Evolutionary conservation across 208 protist species (phyloP), one percentile per base, ranked within the genome.

Genomic region (Leishmania martiniquensis): DNA sequence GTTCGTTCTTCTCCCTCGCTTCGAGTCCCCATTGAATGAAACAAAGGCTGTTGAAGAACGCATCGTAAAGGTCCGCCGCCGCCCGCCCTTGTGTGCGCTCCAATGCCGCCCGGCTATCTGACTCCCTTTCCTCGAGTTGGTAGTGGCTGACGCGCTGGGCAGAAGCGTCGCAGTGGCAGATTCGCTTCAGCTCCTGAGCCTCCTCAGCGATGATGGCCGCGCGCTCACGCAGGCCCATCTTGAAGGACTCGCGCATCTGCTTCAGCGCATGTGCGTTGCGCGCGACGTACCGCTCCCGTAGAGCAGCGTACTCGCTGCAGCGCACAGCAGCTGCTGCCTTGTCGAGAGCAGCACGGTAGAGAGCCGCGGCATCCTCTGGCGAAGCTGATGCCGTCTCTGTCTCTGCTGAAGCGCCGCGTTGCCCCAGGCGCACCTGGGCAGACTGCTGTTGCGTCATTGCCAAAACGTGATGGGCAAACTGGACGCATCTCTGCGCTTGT

Each of bases 261-360:
- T 45, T 15, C 29, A 84, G 52, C 13, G 62, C 42, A 6, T 22
- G 25, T 22, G 49, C 80, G 49, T 76, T 79, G 42, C 52, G 71
- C 45, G 75, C 75, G 0, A 76, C 29, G 29, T 81, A 81, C 32
- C 83, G 83, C 66, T 75, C 34, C 62, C 67, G 70, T 42, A 82
- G 73, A n/a, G 52, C 34, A 5, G 69, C 49, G 78, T 84, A 84
- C 65, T 87, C 70, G 52, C 81, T 72, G 5, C 72, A 29, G 44
- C 62, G 76, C 32, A 79, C 80, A 25, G 29, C n/a, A 4, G 57
- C 47, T 3, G 75, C 80, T 32, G 51, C 62, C 25, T 49, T 20
- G 69, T 79, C 80, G 49, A 84, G 79, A 7, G 79, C 68, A 17
- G 42, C 6, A 47, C 68, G 7, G 68, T 72, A 72, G 29, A 32